Percentiles rank a stretch among this genome's conserved stretches.
phyloP scores from a whole-genome alignment of 2,329 filamentous ascomycete species.

The Ophiostoma tasmaniense region DNA sequence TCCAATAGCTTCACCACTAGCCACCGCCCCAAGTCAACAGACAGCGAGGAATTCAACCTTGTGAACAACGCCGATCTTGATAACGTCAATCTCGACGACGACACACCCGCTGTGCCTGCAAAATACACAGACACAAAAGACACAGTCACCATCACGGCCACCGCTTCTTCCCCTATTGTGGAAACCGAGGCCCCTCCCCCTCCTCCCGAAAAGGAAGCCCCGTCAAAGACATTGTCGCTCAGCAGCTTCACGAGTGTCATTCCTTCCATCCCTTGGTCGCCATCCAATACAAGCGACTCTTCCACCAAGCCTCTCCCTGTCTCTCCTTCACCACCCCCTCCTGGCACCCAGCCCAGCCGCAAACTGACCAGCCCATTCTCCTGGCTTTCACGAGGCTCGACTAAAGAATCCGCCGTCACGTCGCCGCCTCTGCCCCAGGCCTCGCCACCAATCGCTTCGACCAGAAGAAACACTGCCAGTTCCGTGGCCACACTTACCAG shows the following conservation, averaged over 20 bases:
- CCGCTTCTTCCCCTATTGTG: background rate
- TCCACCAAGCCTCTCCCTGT: conserved; percentile 34
- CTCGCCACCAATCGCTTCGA: conserved; percentile 36
- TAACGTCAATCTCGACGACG: conserved; percentile 60
- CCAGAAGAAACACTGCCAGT: conserved; percentile 66
- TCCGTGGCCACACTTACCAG: conserved; percentile 71
- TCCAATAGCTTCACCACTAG: conserved; percentile 11
- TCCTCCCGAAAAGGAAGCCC: conserved; percentile 27
- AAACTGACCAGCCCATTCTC: conserved; percentile 85
- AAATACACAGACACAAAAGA: background rate
- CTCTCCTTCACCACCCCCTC: conserved; percentile 24
- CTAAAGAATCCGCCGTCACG: conserved; percentile 43
- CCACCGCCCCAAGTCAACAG: conserved; percentile 30
- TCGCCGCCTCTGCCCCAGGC: conserved; percentile 40
- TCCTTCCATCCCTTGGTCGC: conserved; percentile 64
- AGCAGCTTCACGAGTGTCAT: conserved; percentile 66
- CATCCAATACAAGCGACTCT: conserved; percentile 37
- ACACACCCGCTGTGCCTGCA: conserved; percentile 26
- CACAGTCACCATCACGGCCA: background rate
- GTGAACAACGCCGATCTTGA: conserved; percentile 40
- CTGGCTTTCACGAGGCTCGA: conserved; percentile 66
- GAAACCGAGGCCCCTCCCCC: background rate
- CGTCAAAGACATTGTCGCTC: conserved; percentile 50
- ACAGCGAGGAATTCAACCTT: conserved; percentile 34
- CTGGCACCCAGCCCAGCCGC: conserved; percentile 38